A percentile compares a stretch with the other conserved stretches of the same genome.
phyloP scores from a whole-genome alignment of 352 stramenopile genomes.

The Phytophthora tubulina region DNA sequence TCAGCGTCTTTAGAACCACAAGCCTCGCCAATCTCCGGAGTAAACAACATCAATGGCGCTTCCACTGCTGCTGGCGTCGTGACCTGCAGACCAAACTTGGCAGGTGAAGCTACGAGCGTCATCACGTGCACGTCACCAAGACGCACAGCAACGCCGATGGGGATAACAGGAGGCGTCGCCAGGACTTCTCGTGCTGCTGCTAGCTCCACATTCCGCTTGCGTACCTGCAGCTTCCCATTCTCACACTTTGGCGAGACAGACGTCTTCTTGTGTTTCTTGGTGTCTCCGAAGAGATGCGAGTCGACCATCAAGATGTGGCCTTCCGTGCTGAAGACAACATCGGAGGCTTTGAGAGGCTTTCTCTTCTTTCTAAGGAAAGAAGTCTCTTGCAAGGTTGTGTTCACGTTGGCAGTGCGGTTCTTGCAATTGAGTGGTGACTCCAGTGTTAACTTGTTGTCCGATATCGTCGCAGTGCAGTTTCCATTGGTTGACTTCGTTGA shows the following conservation, averaged over 20 bases:
- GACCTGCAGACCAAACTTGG: slow-evolving; percentile 70
- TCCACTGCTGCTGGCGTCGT: slow-evolving; percentile 56
- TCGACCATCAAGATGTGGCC: slow-evolving; percentile 81
- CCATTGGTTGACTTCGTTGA: slow-evolving; percentile 7
- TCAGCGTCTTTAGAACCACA: slow-evolving; percentile 48
- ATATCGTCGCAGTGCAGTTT: slow-evolving; percentile 6
- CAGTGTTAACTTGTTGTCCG: slow-evolving; percentile 21
- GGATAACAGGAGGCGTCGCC: slow-evolving; percentile 33
- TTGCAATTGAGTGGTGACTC: slow-evolving; percentile 3
- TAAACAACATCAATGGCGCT: slow-evolving; percentile 60
- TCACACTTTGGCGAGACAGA: slow-evolving; percentile 48
- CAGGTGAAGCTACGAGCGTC: slow-evolving; percentile 74
- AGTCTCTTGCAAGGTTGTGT: slow-evolving; percentile 9
- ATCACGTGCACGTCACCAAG: slow-evolving; percentile 66
- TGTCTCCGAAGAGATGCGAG: slow-evolving; percentile 57
- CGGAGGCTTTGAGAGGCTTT: slow-evolving; percentile 64
- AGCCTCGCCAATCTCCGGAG: slow-evolving; percentile 52
- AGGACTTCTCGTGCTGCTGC: slow-evolving; percentile 28
- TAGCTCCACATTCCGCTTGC: slow-evolving; percentile 52
- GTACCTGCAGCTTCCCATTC: slow-evolving; percentile 58
- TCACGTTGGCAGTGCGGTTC: slow-evolving; percentile 23
- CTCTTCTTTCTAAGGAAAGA: slow-evolving; percentile 28
- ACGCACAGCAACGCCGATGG: slow-evolving; percentile 70
- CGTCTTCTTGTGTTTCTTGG: slow-evolving; percentile 11
- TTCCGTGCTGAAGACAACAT: slow-evolving; percentile 88